These are phyloP conservation scores for Tolypocladium album DNA, from an alignment of 2,329 filamentous ascomycete species.

Conservation along the genomic window DNA sequence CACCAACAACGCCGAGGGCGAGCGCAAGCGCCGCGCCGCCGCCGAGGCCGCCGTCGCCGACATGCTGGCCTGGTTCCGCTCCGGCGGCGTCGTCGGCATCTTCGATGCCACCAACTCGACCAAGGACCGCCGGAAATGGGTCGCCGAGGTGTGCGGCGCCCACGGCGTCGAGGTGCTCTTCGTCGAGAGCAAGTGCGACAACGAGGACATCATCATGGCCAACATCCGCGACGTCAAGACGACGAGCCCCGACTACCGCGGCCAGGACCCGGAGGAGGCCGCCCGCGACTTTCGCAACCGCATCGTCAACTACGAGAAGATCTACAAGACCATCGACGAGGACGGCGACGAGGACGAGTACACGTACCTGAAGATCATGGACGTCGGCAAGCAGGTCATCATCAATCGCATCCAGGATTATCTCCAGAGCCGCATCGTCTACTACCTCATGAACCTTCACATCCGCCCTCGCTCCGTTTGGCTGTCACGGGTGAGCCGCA, in stretches of 20 bases:
- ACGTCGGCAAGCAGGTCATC: constrained; percentile 90
- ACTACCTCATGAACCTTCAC: constrained; percentile 97
- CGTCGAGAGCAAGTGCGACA: constrained; percentile 94
- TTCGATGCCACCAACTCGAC: constrained; percentile 96
- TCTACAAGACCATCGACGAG: constrained; percentile 87
- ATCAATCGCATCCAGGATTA: constrained; percentile 98
- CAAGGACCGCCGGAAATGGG: constrained; percentile 81
- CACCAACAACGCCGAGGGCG: constrained; percentile 77
- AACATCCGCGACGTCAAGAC: constrained; percentile 98
- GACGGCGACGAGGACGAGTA: constrained; percentile 68
- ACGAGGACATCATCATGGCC: constrained; percentile 93
- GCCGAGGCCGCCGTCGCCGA: constrained; percentile 86
- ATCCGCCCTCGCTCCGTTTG: constrained; percentile 95
- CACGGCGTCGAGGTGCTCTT: constrained; percentile 85
- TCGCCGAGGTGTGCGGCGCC: constrained; percentile 64
- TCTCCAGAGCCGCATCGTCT: constrained; percentile 88
- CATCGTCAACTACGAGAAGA: constrained; percentile 94
- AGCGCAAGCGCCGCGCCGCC: constrained; percentile 76
- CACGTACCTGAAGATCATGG: constrained; percentile 95
- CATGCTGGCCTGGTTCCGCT: constrained; percentile 87
- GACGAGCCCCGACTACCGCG: constrained; percentile 86
- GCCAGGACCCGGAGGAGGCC: constrained; percentile 85
- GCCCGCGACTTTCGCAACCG: constrained; percentile 87
- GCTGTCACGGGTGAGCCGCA: constrained; percentile 68
- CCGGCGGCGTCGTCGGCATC: constrained; percentile 78